Evolutionary conservation across 2,329 filamentous ascomycete genomes (phyloP), one percentile per base, ranked within the genome.

Genomic region (Ophiostoma sp.): DNA sequence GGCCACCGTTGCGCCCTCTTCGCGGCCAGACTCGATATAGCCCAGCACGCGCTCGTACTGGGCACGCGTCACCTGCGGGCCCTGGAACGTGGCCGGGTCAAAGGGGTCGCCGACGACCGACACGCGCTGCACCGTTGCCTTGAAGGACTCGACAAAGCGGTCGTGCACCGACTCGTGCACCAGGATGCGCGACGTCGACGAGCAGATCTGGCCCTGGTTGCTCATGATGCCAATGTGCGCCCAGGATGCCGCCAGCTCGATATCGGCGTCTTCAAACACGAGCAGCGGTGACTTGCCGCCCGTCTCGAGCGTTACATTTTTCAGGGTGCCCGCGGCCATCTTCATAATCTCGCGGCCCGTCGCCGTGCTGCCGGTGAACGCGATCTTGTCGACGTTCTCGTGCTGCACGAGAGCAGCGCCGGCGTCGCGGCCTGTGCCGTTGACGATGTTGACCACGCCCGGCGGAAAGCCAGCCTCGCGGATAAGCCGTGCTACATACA

Each of bases 381-480:
- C 89, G 69, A 93, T 83, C 80, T 92, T 93, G 75, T 90, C 87
- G 35, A 93, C 84, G 54, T 83, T 82, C 7, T 84, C 79, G 76
- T 93, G 90, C 57, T 83, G 80, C 0, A 86, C 87, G 7, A 93
- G 81, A 0, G 89, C 87, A 4, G 87, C 84, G 23, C 90, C 90
- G 2, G 89, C 88, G 44, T 86, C 85, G 33, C 82, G 82, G 20
- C 90, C 90, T 70, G 87, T 82, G 0, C 90, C 90, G 71, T 90
- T 91, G 69, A 92, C 76, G 67, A 93, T 83, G 77, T 92, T 92
- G 74, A 93, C 80, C 4, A 92, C 90, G 44, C 90, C 90, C 0
- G 90, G 85, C 5, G 90, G 90, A 77, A 92, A 92, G 0, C 90
- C 90, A 8, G 89, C 89, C 75, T 92, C 84, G 72, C 87, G 86